phyloP scores from a whole-genome alignment of 2,329 filamentous ascomycete genomes.

The Pseudogymnoascus sp. region DNA sequence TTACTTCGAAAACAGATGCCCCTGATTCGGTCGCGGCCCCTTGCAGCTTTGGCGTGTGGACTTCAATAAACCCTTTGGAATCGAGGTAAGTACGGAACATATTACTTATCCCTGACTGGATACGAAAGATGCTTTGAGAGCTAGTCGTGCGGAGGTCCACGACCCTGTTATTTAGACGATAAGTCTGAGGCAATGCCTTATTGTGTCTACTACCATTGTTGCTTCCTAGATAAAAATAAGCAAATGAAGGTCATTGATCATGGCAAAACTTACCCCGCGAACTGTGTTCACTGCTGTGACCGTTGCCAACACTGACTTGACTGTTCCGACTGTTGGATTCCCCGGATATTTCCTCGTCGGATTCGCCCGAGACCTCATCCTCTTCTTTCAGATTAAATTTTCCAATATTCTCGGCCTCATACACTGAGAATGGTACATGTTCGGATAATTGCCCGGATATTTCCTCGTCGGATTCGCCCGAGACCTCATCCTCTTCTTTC shows the following conservation, averaged over 20 bases:
- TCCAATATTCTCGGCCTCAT: conserved; percentile 57
- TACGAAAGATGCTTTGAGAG: conserved; percentile 79
- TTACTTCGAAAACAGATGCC: conserved; percentile 81
- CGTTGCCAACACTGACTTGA: background rate
- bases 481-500: conserved; percentile 42
- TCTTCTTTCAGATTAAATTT: conserved; percentile 45
- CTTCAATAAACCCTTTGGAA: conserved; percentile 74
- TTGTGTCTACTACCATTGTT: background rate
- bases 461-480: conserved; percentile 8
- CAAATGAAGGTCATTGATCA: background rate
- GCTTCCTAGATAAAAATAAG: background rate
- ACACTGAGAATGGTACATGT: conserved; percentile 59
- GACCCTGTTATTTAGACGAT: conserved; percentile 66
- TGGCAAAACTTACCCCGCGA: background rate
- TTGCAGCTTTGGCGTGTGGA: conserved; percentile 88
- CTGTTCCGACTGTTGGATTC: background rate
- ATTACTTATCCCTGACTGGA: conserved; percentile 72
- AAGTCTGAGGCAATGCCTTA: background rate
- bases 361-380: conserved; percentile 33
- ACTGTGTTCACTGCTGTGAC: background rate
- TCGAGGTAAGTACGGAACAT: conserved; percentile 73
- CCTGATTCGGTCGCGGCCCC: conserved; percentile 86
- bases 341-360: background rate
- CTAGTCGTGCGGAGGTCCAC: conserved; percentile 79
- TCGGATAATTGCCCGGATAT: conserved; percentile 32